phyloP scores from a whole-genome alignment of 2,329 filamentous ascomycete genomes.

The Ophiocordyceps polyrhachis-furcata region DNA sequence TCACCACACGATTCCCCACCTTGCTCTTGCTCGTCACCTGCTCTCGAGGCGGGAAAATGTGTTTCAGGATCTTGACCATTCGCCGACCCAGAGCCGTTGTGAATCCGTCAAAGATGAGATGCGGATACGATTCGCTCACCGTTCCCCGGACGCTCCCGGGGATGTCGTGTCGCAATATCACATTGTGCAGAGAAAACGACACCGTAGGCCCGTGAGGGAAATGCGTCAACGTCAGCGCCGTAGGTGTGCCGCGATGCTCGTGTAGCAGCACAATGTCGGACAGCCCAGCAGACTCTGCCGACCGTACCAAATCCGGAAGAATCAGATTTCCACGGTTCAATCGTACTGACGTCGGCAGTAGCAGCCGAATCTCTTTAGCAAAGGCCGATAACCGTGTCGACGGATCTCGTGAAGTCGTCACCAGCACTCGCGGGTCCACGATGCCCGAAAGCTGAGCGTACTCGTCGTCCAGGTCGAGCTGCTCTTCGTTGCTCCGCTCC shows the following conservation, averaged over 20 bases:
- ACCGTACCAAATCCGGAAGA: constrained; percentile 65
- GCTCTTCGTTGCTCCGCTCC: constrained; percentile 47
- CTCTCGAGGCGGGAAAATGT: constrained; percentile 83
- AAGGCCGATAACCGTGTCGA: constrained; percentile 74
- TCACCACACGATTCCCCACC: constrained; percentile 74
- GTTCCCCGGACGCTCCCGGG: constrained; percentile 74
- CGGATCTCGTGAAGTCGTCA: constrained; percentile 81
- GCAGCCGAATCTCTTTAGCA: constrained; percentile 72
- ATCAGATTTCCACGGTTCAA: constrained; percentile 85
- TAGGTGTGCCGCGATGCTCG: constrained; percentile 84
- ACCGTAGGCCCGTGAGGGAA: constrained; percentile 67
- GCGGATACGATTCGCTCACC: constrained; percentile 81
- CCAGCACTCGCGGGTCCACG: constrained; percentile 63
- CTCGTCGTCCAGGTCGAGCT: constrained; percentile 68
- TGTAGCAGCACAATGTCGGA: constrained; percentile 77
- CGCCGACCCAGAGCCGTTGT: constrained; percentile 61
- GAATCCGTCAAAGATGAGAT: constrained; percentile 92
- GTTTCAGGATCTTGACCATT: constrained; percentile 79
- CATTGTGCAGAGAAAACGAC: constrained; percentile 80
- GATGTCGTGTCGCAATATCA: constrained; percentile 82
- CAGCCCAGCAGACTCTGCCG: constrained; percentile 61
- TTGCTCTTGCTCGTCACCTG: constrained; percentile 51
- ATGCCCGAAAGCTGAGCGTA: constrained; percentile 83
- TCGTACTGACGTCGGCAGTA: constrained; percentile 70
- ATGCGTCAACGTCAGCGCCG: constrained; percentile 71